Evolutionary conservation across 1,284 basidiomycete species (phyloP), one percentile per base, ranked within the genome.

Genomic region (Rhodotorula sp.): DNA sequence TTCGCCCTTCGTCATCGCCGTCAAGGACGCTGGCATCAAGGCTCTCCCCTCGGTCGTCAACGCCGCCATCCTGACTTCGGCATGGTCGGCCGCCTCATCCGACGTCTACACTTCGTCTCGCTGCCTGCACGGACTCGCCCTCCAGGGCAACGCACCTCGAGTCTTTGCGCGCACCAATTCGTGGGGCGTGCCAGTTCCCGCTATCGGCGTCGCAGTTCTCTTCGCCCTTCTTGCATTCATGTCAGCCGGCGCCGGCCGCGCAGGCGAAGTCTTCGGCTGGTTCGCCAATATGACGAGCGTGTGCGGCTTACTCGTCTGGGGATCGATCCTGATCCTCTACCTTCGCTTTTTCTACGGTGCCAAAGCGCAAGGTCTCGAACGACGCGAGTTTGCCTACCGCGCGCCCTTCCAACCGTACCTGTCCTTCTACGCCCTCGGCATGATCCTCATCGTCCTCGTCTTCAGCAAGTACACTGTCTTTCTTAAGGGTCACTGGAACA

Each of bases 71-170:
- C 74, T 84, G 27, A 75, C 83, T 6, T 85, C 83, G 1, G 84
- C 84, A 20, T 85, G 82, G 81, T 85, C 84, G 9, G 84, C 85
- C n/a, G 84, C 82, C 22, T 81, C 82, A 48, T 82, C 83, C 57
- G 84, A 84, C 77, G 78, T 86, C 53, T 85, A 84, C 80, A 83
- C 84, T 71, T 81, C 82, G 57, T 83, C 82, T 46, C 80, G 85
- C 63, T 82, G 84, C 48, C 78, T 86, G 44, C 84, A 84, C 79
- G 82, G 81, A 71, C 81, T 85, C 59, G 81, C 83, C 1, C 72
- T 82, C 24, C 65, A 89, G 64, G 87, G 88, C 5, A 89, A 91
- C 78, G 88, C 89, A 5, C 89, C 89, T 0, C 82, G 78, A 68
- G 79, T 83, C 61, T 80, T 85, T 71, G 68, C 69, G 81, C 84